A percentile compares a stretch with the other conserved stretches of the same genome.
These are phyloP conservation scores for Colletotrichum sp. DNA, from an alignment of 2,329 filamentous ascomycete genomes.

Conservation along the genomic window DNA sequence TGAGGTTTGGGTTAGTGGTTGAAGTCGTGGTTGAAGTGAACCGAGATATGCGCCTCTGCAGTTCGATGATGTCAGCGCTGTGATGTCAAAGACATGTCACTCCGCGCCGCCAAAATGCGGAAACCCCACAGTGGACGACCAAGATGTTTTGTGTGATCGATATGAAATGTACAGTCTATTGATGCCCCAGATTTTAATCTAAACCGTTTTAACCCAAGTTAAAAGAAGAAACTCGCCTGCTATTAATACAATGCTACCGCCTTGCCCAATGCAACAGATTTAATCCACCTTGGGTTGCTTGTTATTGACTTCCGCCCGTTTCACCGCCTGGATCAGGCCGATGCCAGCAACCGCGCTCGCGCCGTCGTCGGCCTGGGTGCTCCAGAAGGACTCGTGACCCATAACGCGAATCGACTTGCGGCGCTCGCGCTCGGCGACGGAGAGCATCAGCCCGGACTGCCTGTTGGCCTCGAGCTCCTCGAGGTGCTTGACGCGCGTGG, in stretches of 20 bases:
- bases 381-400: conserved; percentile 43
- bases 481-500: conserved; percentile 37
- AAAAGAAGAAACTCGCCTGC: not conserved
- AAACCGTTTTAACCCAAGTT: not conserved
- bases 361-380: conserved; percentile 44
- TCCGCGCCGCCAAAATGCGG: not conserved
- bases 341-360: conserved; percentile 37
- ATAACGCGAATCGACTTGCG: conserved; percentile 39
- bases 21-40: not conserved
- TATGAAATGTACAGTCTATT: not conserved
- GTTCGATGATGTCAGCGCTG: conserved; percentile 11
- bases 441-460: conserved; percentile 34
- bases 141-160: not conserved
- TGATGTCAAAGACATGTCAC: conserved; percentile 18
- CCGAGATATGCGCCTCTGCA: not conserved
- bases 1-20: not conserved
- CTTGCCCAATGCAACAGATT: not conserved
- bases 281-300: conserved; percentile 16
- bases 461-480: conserved; percentile 45
- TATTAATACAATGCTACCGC: not conserved
- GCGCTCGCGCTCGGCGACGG: conserved; percentile 39
- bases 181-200: not conserved
- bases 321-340: conserved; percentile 36
- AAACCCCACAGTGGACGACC: not conserved
- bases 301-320: conserved; percentile 14